Evolutionary conservation across 148 eudicot species (phyloP).

Genomic region (Cornus controversa): DNA sequence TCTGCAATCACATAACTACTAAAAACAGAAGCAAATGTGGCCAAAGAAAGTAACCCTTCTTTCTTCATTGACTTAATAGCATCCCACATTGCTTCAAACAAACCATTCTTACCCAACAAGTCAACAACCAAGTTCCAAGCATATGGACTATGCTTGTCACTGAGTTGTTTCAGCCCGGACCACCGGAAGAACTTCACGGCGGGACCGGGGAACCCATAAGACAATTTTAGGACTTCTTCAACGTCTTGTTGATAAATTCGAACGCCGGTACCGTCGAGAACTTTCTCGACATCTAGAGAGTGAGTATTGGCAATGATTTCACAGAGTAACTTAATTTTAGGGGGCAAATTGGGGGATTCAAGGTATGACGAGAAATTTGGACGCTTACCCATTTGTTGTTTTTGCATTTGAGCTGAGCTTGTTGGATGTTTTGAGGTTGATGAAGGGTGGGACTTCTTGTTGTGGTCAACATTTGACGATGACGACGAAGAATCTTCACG

Average conservation of each 20-base stretch:
- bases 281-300: constrained; percentile 42
- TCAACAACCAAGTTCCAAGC: constrained; percentile 81
- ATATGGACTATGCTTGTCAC: constrained; percentile 48
- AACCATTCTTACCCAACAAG: constrained; percentile 65
- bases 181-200: constrained; percentile 79
- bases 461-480: constrained; percentile 15
- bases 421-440: constrained; percentile 17
- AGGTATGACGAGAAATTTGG: constrained; percentile 45
- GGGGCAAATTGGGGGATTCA: constrained; percentile 44
- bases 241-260: constrained; percentile 50
- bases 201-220: constrained; percentile 49
- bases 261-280: constrained; percentile 46
- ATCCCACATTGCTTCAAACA: constrained; percentile 93
- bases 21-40: constrained; percentile 75
- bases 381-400: constrained; percentile 29
- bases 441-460: constrained; percentile 25
- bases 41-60: constrained; percentile 48
- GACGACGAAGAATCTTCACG: constrained; percentile 33
- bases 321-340: constrained; percentile 53
- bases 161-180: constrained; percentile 55
- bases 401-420: neutral
- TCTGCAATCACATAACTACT: constrained; percentile 59
- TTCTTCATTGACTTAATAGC: constrained; percentile 75
- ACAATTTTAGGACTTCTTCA: constrained; percentile 57
- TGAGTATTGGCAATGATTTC: constrained; percentile 57